These are phyloP conservation scores for Tephrocybe sp. DNA, from an alignment of 768 basidiomycete genomes.

Conservation along the genomic window DNA sequence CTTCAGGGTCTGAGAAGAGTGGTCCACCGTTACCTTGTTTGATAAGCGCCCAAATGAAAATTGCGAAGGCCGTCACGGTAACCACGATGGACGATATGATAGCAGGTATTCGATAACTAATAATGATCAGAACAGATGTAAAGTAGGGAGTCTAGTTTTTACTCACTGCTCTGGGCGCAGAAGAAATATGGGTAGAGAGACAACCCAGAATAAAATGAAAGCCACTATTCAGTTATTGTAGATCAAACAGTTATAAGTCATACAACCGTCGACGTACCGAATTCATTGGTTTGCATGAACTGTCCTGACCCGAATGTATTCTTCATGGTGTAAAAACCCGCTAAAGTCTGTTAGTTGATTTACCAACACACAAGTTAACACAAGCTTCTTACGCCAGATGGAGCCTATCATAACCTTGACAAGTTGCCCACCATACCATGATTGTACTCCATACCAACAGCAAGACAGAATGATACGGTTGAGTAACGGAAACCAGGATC, in stretches of 20 bases:
- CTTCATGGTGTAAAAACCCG: slow-evolving; percentile 28
- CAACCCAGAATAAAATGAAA: slow-evolving; percentile 27
- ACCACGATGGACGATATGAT: slow-evolving; percentile 24
- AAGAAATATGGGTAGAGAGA: slow-evolving; percentile 26
- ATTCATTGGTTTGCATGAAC: slow-evolving; percentile 30
- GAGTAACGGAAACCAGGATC: slow-evolving; percentile 25
- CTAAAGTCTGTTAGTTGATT: slow-evolving; percentile 6
- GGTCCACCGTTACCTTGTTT: slow-evolving; percentile 30
- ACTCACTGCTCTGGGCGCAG: slow-evolving; percentile 25
- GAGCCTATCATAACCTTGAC: slow-evolving; percentile 29
- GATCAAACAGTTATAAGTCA: background rate
- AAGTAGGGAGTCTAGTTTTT: background rate
- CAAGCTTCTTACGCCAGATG: slow-evolving; percentile 24
- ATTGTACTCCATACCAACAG: slow-evolving; percentile 29
- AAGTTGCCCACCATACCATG: slow-evolving; percentile 30
- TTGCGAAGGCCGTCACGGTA: slow-evolving; percentile 22
- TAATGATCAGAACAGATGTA: background rate
- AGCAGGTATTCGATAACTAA: slow-evolving; percentile 17
- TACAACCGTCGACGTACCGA: slow-evolving; percentile 15
- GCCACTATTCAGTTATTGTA: slow-evolving; percentile 16
- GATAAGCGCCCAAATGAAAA: slow-evolving; percentile 26
- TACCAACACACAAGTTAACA: background rate
- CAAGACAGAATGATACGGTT: slow-evolving; percentile 30
- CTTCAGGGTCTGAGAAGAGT: slow-evolving; percentile 25
- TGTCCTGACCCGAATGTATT: slow-evolving; percentile 22